phyloP scores from a whole-genome alignment of 305 asterid genomes.

The Ajuga reptans region DNA sequence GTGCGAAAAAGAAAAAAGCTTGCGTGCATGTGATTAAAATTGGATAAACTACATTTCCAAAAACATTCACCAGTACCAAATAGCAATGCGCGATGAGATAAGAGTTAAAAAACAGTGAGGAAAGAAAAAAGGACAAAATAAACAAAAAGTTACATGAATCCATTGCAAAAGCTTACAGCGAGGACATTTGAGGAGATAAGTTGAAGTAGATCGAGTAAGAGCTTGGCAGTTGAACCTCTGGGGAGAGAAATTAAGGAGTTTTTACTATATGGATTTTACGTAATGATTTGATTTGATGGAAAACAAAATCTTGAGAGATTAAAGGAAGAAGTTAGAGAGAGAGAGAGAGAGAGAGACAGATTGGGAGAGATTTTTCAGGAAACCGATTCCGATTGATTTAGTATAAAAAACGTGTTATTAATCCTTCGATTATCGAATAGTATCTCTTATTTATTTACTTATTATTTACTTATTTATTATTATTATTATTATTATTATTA shows the following conservation, averaged over 20 bases:
- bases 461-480: no score
- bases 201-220: constrained; percentile 24
- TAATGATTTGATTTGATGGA: constrained; percentile 20
- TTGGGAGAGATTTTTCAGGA: background rate
- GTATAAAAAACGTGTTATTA: background rate
- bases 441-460: background rate
- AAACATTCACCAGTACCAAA: constrained; percentile 18
- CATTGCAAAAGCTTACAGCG: constrained; percentile 25
- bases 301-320: constrained; percentile 19
- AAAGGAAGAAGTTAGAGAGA: background rate
- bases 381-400: constrained; percentile 14
- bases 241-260: constrained; percentile 12
- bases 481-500: no score
- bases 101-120: background rate
- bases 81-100: background rate
- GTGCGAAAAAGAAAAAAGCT: background rate
- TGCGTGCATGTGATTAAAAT: constrained; percentile 21
- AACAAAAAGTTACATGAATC: background rate
- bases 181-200: constrained; percentile 6
- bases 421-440: background rate
- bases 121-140: background rate
- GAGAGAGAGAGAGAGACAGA: constrained; percentile 22
- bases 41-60: background rate
- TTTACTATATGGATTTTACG: background rate
- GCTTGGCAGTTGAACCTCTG: constrained; percentile 21